phyloP scores from a whole-genome alignment of 345 rosid species.

The Salix exigua region DNA sequence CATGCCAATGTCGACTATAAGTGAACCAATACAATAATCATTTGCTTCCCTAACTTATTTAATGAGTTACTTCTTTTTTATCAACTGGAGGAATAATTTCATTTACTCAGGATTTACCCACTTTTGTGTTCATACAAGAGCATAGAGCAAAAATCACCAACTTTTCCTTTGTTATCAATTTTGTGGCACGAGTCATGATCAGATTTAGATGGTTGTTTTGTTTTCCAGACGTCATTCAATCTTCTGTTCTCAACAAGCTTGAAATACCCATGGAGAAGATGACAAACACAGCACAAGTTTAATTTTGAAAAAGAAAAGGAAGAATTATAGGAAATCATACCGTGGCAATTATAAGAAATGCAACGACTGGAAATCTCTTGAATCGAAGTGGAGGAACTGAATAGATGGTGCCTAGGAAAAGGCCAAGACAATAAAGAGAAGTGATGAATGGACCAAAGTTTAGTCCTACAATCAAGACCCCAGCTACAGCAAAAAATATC shows the following conservation, averaged over 20 bases:
- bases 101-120: background rate
- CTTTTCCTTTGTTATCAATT: slow-evolving; percentile 20
- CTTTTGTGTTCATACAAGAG: background rate
- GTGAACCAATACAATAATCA: background rate
- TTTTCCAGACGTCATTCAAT: slow-evolving; percentile 4
- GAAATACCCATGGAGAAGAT: background rate
- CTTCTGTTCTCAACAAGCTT: background rate
- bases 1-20: background rate
- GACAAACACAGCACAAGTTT: background rate
- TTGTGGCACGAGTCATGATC: background rate
- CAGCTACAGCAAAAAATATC: slow-evolving; percentile 66
- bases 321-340: slow-evolving; percentile 28
- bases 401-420: slow-evolving; percentile 87
- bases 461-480: slow-evolving; percentile 61
- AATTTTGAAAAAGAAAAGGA: background rate
- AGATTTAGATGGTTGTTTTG: background rate
- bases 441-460: slow-evolving; percentile 88
- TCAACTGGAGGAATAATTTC: background rate
- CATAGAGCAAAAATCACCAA: background rate
- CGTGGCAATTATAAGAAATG: slow-evolving; percentile 91
- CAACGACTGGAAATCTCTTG: slow-evolving; percentile 87
- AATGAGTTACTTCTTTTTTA: background rate
- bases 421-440: slow-evolving; percentile 73
- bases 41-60: background rate
- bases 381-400: slow-evolving; percentile 95